Conservation (phyloP, 1,284 basidiomycete species). For the Trametes polyzona region DNA sequence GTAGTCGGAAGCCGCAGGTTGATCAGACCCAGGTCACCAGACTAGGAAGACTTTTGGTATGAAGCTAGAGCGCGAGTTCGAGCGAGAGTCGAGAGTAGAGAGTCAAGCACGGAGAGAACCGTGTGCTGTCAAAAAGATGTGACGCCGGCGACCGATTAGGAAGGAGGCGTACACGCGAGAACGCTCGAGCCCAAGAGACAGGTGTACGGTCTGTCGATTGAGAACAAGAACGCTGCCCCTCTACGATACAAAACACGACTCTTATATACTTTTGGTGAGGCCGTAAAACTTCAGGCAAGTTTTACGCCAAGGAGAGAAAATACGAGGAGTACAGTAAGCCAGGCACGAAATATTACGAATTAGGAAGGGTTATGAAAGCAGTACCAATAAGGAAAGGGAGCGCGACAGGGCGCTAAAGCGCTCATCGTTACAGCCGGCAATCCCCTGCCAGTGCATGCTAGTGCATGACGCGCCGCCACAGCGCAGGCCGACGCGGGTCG, state of each 20-base stretch:
- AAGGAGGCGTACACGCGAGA: neutral
- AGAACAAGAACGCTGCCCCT: neutral
- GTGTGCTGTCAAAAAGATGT: slow-evolving; percentile 10
- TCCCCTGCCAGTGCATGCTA: no score
- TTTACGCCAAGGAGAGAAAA: no score
- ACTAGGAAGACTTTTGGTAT: neutral
- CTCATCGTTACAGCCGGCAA: no score
- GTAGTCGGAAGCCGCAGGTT: neutral
- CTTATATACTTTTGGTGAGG: no score
- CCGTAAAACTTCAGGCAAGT: no score
- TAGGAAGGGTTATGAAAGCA: no score
- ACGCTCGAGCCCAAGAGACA: neutral
- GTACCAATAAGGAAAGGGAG: no score
- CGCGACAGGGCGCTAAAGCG: no score
- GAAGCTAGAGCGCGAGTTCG: neutral
- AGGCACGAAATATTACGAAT: no score
- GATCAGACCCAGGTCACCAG: neutral
- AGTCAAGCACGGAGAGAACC: neutral
- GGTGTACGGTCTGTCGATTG: slow-evolving; percentile 3
- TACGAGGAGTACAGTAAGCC: no score
- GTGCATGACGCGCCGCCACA: neutral
- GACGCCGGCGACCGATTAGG: neutral
- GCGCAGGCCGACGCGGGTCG: neutral
- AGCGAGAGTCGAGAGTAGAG: neutral
- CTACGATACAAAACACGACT: no score